Base-by-base conservation (phyloP, 306 rosid genomes). In the Amphicarpaea edgeworthii region DNA sequence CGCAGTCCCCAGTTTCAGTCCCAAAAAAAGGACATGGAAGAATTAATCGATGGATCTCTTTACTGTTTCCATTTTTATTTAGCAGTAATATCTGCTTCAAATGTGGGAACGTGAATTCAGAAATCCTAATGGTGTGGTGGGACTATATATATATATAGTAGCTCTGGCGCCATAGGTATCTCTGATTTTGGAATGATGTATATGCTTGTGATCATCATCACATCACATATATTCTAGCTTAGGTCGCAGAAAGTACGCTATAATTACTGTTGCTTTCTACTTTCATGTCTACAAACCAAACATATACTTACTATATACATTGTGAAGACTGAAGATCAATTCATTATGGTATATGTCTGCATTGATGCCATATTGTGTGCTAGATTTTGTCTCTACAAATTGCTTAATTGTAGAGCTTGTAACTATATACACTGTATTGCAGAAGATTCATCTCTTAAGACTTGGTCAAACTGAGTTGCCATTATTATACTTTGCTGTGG, bases 21-120 rank as follows among this genome's bases (percentile, higher is more conserved):
- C 53, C 54, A 19, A 24, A 32, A 70, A 42, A 24, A 12, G 72
- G 37, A n/a, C 14, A 58, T 42, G 38, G 24, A 66, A 74, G 34
- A 69, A 70, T 81, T 69, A 68, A 72, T 40, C 12, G 73, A 76
- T 30, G 79, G 76, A 53, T 41, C 69, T 81, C 78, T 43, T 51
- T 21, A 42, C 20, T 51, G 49, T 72, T 65, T 59, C 61, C 70
- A 64, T 53, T 65, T 72, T 77, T 60, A 61, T 66, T 30, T 53
- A 60, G 30, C 74, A 68, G 64, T 67, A 37, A 54, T 15, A 72
- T 65, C 69, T 72, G 70, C 37, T 66, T 80, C 69, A 64, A 72
- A 63, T 61, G 70, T 12, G 50, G 64, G 23, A 49, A 59, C 58
- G 32, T 32, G 45, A 54, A 11, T 12, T 17, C 6, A 65, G 42